A percentile compares a stretch with the other conserved stretches of the same genome.
phyloP scores from a whole-genome alignment of 2,329 filamentous ascomycete species.

The Spiromastix sp. region DNA sequence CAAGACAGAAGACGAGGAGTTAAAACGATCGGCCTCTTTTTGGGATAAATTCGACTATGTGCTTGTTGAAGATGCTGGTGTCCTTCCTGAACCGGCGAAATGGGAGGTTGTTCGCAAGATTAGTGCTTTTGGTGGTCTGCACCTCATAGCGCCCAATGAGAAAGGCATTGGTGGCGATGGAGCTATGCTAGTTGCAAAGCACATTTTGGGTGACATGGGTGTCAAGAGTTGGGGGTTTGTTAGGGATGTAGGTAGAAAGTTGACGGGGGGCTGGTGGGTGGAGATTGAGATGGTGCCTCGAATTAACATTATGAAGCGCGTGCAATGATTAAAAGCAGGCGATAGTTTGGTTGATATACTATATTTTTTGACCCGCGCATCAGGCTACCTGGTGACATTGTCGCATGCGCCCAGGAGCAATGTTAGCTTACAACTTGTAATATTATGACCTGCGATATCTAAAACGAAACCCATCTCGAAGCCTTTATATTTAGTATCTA shows the following conservation, averaged over 20 bases:
- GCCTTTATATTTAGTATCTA: too few relatives aligned
- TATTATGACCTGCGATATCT: too few relatives aligned
- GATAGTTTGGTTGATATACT: too few relatives aligned
- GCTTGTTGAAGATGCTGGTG: constrained; percentile 36
- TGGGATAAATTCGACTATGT: constrained; percentile 52
- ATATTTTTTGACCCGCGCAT: too few relatives aligned
- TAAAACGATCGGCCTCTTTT: constrained; percentile 41
- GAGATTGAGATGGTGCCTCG: constrained; percentile 44
- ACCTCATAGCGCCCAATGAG: constrained; percentile 36
- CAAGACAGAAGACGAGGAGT: constrained; percentile 45
- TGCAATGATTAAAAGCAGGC: constrained; percentile 7
- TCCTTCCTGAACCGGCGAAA: constrained; percentile 24
- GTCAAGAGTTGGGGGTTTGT: constrained; percentile 19
- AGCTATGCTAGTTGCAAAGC: constrained; percentile 26
- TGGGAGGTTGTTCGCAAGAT: constrained; percentile 45
- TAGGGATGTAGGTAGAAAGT: constrained; percentile 17
- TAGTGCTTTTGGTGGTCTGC: constrained; percentile 41
- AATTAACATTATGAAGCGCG: constrained; percentile 39
- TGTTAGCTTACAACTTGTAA: too few relatives aligned
- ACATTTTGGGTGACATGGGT: constrained; percentile 23
- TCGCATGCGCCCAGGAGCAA: too few relatives aligned
- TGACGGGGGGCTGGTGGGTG: constrained; percentile 45
- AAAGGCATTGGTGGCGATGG: constrained; percentile 12
- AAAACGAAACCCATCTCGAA: too few relatives aligned
- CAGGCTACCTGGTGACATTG: too few relatives aligned